Conservation (phyloP, 106 monocot genomes). For the Apostasia shenzhenica region DNA sequence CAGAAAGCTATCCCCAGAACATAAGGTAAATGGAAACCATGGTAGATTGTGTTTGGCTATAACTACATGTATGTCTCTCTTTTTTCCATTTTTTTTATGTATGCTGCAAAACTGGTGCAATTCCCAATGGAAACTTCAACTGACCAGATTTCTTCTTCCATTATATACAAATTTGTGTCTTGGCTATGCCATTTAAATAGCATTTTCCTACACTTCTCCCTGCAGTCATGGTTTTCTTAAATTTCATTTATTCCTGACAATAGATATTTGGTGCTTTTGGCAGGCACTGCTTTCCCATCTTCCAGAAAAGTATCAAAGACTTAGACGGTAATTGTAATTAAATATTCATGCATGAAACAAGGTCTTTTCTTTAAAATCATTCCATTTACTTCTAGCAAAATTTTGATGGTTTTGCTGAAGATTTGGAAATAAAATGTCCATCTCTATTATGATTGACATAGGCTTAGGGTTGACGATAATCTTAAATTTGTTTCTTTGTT, state of each 20-base stretch:
- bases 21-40: slow-evolving; percentile 43
- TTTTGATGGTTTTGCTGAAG: too few relatives aligned
- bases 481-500: too few relatives aligned
- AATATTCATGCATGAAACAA: not conserved
- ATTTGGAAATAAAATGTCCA: too few relatives aligned
- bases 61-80: not conserved
- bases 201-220: too few relatives aligned
- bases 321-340: slow-evolving; percentile 74
- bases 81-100: not conserved
- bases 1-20: slow-evolving; percentile 58
- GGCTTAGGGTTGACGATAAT: too few relatives aligned
- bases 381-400: too few relatives aligned
- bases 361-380: too few relatives aligned
- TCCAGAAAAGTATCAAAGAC: slow-evolving; percentile 50
- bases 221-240: too few relatives aligned
- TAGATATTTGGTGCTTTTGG: slow-evolving; percentile 11
- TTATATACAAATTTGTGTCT: not conserved
- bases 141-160: not conserved
- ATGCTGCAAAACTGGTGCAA: not conserved
- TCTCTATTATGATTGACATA: too few relatives aligned
- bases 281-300: slow-evolving; percentile 82
- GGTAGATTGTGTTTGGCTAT: not conserved
- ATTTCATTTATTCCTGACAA: not conserved
- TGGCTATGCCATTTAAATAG: too few relatives aligned
- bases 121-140: not conserved